Percentiles rank a stretch among this genome's conserved stretches.
These are phyloP conservation scores for Laguncularia racemosa DNA, from an alignment of 345 rosid genomes.

Conservation along the genomic window DNA sequence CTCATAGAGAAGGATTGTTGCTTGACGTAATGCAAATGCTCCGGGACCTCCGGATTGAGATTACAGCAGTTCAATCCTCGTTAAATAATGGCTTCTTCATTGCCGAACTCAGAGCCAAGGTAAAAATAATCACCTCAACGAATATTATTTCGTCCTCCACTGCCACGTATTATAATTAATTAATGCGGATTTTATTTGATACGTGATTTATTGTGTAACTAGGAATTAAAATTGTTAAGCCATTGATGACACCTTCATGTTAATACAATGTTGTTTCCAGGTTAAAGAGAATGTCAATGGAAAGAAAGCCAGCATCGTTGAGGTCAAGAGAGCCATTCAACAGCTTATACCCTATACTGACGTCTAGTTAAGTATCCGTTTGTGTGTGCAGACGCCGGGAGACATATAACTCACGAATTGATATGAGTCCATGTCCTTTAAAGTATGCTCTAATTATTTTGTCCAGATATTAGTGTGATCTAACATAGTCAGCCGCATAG, in stretches of 20 bases:
- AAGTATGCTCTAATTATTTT: no score
- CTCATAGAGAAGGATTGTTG: constrained; percentile 64
- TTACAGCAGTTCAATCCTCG: constrained; percentile 60
- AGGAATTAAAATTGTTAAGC: no score
- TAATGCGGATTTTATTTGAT: neutral
- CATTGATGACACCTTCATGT: no score
- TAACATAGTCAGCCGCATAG: no score
- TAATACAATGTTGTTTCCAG: constrained; percentile 18
- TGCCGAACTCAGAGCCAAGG: constrained; percentile 91
- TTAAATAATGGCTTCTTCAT: constrained; percentile 38
- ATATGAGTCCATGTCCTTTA: no score
- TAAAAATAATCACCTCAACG: constrained; percentile 6
- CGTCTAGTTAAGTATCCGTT: constrained; percentile 1
- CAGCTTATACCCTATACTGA: constrained; percentile 46
- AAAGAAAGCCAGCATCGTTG: constrained; percentile 72
- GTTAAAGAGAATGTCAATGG: constrained; percentile 56
- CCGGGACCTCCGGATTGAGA: constrained; percentile 64
- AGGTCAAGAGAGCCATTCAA: constrained; percentile 74
- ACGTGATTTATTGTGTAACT: neutral
- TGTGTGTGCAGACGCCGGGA: no score
- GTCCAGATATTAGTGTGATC: no score
- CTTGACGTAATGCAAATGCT: constrained; percentile 73
- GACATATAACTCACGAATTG: no score
- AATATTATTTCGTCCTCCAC: neutral
- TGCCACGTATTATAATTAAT: no score